phyloP scores from a whole-genome alignment of 257 asterid genomes.

The Lycium ferocissimum region DNA sequence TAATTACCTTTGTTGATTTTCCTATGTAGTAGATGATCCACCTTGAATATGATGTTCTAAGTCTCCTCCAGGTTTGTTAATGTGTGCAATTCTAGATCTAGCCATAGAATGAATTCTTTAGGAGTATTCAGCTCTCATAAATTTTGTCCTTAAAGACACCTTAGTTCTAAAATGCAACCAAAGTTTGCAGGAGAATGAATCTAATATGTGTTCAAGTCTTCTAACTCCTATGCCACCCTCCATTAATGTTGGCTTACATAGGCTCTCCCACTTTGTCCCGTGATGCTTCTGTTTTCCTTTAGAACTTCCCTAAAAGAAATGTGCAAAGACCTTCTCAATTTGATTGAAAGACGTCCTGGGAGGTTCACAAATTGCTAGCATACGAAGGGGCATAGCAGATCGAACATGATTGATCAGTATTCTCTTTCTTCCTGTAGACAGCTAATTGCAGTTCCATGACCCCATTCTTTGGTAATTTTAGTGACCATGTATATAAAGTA shows the following conservation, averaged over 20 bases:
- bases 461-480: too few relatives aligned
- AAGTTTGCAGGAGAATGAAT: neutral
- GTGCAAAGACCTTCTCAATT: neutral
- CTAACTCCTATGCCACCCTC: neutral
- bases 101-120: neutral
- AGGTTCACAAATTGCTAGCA: neutral
- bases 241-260: neutral
- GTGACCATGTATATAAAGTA: too few relatives aligned
- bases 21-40: neutral
- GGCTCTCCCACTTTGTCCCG: neutral
- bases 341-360: neutral
- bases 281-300: neutral
- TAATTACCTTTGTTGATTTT: neutral
- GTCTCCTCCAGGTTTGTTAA: neutral
- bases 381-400: too few relatives aligned
- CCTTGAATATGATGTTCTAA: neutral
- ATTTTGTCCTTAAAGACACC: neutral
- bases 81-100: neutral
- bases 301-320: neutral
- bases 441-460: too few relatives aligned
- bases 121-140: neutral
- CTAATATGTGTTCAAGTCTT: neutral
- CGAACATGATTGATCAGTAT: too few relatives aligned
- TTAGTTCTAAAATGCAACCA: neutral
- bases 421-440: too few relatives aligned